A percentile compares a stretch with the other conserved stretches of the same genome.
Evolutionary conservation across 2,329 filamentous ascomycete genomes (phyloP).

Genomic region (Ustulina deusta): DNA sequence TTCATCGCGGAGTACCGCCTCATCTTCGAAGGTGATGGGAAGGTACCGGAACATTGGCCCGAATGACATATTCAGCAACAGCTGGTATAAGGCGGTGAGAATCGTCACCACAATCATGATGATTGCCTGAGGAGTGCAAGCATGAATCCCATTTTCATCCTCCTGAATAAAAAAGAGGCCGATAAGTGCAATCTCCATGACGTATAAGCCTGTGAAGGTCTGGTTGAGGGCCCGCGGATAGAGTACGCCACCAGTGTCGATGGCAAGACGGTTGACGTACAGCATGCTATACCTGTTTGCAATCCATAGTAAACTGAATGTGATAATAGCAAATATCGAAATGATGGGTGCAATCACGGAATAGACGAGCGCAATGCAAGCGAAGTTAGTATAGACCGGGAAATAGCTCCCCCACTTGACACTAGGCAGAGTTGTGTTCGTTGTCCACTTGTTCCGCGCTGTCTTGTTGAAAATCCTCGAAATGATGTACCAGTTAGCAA

Average conservation of each 20-base stretch:
- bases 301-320: constrained; percentile 91
- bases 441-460: constrained; percentile 81
- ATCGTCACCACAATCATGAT: constrained; percentile 82
- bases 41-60: constrained; percentile 87
- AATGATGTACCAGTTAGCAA: constrained; percentile 84
- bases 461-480: constrained; percentile 87
- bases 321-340: constrained; percentile 91
- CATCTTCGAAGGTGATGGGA: constrained; percentile 95
- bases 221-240: constrained; percentile 96
- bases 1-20: constrained; percentile 90
- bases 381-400: constrained; percentile 95
- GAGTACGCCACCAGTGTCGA: constrained; percentile 91
- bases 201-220: constrained; percentile 92
- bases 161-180: constrained; percentile 87
- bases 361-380: constrained; percentile 91
- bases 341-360: constrained; percentile 90
- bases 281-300: constrained; percentile 97
- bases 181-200: constrained; percentile 91
- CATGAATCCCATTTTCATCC: constrained; percentile 64
- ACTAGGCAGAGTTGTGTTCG: constrained; percentile 81
- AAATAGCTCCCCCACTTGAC: constrained; percentile 95
- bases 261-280: constrained; percentile 89
- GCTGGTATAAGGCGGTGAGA: constrained; percentile 82
- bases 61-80: constrained; percentile 85
- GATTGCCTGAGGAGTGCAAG: constrained; percentile 81